Evolutionary conservation across 2,329 filamentous ascomycete genomes (phyloP).

Genomic region (Pseudocercospora eumusae): DNA sequence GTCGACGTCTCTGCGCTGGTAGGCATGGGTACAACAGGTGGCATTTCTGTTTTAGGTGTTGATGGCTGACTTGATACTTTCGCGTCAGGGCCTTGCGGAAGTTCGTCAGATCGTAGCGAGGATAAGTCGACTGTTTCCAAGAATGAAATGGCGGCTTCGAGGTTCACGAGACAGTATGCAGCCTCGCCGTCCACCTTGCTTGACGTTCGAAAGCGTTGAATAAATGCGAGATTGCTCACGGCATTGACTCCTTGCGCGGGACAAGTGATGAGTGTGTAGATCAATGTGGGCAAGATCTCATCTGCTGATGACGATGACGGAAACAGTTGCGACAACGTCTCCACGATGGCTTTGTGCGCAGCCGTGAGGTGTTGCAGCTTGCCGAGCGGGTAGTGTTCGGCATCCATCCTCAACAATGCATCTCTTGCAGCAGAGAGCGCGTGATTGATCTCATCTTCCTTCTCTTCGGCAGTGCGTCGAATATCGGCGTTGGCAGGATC

Average conservation of each 20-base stretch:
- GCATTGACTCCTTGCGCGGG: conserved; percentile 82
- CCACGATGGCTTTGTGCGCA: conserved; percentile 91
- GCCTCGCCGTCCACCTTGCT: conserved; percentile 89
- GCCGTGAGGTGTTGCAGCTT: conserved; percentile 87
- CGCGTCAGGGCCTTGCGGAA: conserved; percentile 61
- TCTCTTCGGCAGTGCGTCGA: conserved; percentile 56
- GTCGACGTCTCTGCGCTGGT: conserved; percentile 35
- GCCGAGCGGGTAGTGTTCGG: conserved; percentile 82
- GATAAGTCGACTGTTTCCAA: conserved; percentile 93
- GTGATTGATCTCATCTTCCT: conserved; percentile 66
- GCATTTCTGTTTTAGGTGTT: conserved; percentile 48
- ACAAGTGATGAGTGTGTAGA: conserved; percentile 91
- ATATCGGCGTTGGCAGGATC: conserved; percentile 59
- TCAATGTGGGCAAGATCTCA: conserved; percentile 94
- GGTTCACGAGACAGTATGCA: conserved; percentile 92
- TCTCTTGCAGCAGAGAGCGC: conserved; percentile 68
- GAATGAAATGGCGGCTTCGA: conserved; percentile 93
- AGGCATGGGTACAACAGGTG: conserved; percentile 38
- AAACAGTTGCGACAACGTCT: conserved; percentile 69
- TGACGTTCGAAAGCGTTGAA: conserved; percentile 85
- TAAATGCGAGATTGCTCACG: conserved; percentile 92
- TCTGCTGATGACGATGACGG: conserved; percentile 84
- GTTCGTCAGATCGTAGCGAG: conserved; percentile 78
- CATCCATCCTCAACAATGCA: conserved; percentile 78
- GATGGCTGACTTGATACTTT: conserved; percentile 55